These are phyloP conservation scores for Syzygium jambos DNA, from an alignment of 345 rosid species.

Conservation along the genomic window DNA sequence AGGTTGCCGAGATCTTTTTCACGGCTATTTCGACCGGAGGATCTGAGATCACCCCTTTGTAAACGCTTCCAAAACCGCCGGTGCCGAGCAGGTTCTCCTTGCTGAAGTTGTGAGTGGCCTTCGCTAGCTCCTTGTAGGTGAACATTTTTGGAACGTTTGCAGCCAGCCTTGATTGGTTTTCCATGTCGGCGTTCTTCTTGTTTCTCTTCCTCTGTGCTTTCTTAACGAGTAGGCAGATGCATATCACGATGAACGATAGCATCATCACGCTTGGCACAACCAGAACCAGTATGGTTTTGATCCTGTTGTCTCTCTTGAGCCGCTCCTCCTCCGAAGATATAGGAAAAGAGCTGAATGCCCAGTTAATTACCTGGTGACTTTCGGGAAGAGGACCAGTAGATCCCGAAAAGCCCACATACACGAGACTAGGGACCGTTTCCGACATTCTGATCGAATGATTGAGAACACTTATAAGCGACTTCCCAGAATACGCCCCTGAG, in stretches of 20 bases:
- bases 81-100: slow-evolving; percentile 29
- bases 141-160: slow-evolving; percentile 25
- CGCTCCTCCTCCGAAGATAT: neutral
- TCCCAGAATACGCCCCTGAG: slow-evolving; percentile 21
- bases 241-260: neutral
- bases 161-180: slow-evolving; percentile 14
- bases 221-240: neutral
- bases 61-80: slow-evolving; percentile 39
- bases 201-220: neutral
- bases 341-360: slow-evolving; percentile 12
- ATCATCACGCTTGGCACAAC: slow-evolving; percentile 5
- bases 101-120: slow-evolving; percentile 25
- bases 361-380: slow-evolving; percentile 17
- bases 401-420: slow-evolving; percentile 28
- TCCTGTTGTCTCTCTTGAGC: neutral
- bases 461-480: slow-evolving; percentile 11
- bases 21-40: slow-evolving; percentile 23
- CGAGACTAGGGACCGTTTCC: slow-evolving; percentile 8
- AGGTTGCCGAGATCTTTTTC: slow-evolving; percentile 30
- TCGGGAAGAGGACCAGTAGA: slow-evolving; percentile 19
- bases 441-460: slow-evolving; percentile 21
- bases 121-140: slow-evolving; percentile 22
- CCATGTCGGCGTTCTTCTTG: slow-evolving; percentile 11
- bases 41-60: slow-evolving; percentile 15
- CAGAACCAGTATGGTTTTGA: neutral